Evolutionary conservation across 805 yeast genomes (phyloP).

Genomic region (Candida michaelii): DNA sequence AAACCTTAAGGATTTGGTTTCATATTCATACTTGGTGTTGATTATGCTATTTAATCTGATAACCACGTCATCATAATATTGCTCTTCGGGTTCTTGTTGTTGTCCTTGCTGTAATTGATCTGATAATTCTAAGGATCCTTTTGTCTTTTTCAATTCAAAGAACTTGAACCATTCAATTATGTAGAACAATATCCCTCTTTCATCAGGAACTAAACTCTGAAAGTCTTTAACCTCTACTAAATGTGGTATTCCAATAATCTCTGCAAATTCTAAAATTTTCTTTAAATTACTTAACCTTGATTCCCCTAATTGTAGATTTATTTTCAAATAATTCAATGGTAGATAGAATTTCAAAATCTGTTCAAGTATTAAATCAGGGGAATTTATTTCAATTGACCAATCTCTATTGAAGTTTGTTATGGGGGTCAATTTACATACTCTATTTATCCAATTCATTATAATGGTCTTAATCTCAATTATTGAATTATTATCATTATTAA

Average conservation of each 20-base stretch:
- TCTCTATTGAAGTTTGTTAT: slow-evolving; percentile 52
- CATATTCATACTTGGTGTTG: slow-evolving; percentile 29
- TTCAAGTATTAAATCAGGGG: slow-evolving; percentile 48
- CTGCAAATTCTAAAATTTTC: slow-evolving; percentile 43
- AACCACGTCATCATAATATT: slow-evolving; percentile 12
- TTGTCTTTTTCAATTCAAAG: slow-evolving; percentile 23
- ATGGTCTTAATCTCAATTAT: slow-evolving; percentile 30
- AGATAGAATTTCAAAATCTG: slow-evolving; percentile 31
- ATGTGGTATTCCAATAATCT: slow-evolving; percentile 48
- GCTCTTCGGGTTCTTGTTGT: neutral
- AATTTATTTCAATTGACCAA: slow-evolving; percentile 52
- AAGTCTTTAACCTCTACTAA: slow-evolving; percentile 58
- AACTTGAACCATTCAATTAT: slow-evolving; percentile 57
- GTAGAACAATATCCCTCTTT: slow-evolving; percentile 57
- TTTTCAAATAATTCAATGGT: slow-evolving; percentile 21
- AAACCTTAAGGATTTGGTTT: slow-evolving; percentile 29
- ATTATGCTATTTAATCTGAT: slow-evolving; percentile 16
- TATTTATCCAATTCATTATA: slow-evolving; percentile 54
- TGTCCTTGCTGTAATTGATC: neutral
- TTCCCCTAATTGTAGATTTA: slow-evolving; percentile 15
- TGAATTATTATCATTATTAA: slow-evolving; percentile 25
- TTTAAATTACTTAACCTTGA: slow-evolving; percentile 30
- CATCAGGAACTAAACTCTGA: slow-evolving; percentile 52
- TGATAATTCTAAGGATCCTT: slow-evolving; percentile 2
- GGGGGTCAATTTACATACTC: slow-evolving; percentile 15